Conservation (phyloP, 305 asterid species). For the Fraxinus sp. region DNA sequence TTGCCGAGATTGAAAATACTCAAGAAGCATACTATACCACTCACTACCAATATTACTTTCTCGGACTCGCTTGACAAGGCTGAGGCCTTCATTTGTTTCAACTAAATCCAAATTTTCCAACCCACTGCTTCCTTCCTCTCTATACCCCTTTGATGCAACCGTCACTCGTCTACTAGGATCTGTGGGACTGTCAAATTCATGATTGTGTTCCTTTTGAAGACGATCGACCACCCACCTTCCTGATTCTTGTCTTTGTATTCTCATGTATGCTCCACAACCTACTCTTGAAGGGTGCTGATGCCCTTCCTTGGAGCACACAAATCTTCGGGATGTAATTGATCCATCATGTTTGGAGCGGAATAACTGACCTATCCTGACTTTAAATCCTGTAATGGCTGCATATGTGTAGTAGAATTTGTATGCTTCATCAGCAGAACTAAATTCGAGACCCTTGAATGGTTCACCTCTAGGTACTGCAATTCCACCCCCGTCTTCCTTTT, state of each 20-base stretch:
- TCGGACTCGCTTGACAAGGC: slow-evolving; percentile 61
- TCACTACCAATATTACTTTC: slow-evolving; percentile 55
- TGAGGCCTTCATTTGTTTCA: slow-evolving; percentile 75
- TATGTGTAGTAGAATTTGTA: slow-evolving; percentile 66
- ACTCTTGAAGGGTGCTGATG: slow-evolving; percentile 95
- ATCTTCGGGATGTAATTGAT: slow-evolving; percentile 91
- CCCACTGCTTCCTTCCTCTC: slow-evolving; percentile 65
- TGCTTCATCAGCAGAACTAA: slow-evolving; percentile 67
- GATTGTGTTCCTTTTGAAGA: slow-evolving; percentile 76
- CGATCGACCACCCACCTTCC: slow-evolving; percentile 93
- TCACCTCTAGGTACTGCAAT: slow-evolving; percentile 48
- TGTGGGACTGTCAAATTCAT: slow-evolving; percentile 45
- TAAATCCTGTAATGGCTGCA: slow-evolving; percentile 68
- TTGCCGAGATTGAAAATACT: slow-evolving; percentile 83
- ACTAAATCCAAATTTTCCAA: slow-evolving; percentile 84
- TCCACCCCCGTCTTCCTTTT: slow-evolving; percentile 53
- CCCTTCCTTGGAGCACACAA: slow-evolving; percentile 97
- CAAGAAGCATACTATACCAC: slow-evolving; percentile 74
- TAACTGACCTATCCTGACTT: slow-evolving; percentile 83
- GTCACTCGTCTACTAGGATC: slow-evolving; percentile 52
- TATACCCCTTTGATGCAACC: slow-evolving; percentile 54
- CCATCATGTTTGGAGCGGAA: slow-evolving; percentile 92
- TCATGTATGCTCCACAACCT: slow-evolving; percentile 94
- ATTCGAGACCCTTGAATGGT: slow-evolving; percentile 80
- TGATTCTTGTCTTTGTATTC: slow-evolving; percentile 85